Conservation (phyloP, 2,329 filamentous ascomycete species). For the Paracoccidioides brasiliensis region DNA sequence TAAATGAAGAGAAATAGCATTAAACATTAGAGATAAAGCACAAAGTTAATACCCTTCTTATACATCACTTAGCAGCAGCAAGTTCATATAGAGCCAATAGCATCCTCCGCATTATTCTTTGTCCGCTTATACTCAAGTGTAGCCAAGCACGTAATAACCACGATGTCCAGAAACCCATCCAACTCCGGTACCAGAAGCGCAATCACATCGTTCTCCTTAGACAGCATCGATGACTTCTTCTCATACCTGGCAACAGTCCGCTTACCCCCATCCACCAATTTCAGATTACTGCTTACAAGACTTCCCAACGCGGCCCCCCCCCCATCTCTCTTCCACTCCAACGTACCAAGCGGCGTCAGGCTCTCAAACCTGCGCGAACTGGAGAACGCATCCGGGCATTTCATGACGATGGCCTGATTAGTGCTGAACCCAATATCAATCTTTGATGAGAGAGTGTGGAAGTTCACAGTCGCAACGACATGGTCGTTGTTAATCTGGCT, state of each 20-base stretch:
- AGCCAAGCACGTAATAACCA: slow-evolving; percentile 9
- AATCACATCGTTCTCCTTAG: slow-evolving; percentile 1
- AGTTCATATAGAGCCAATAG: neutral
- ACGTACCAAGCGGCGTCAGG: slow-evolving; percentile 6
- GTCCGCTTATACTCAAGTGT: slow-evolving; percentile 8
- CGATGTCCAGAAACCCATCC: slow-evolving; percentile 9
- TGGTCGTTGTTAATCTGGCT: neutral
- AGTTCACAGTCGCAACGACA: slow-evolving; percentile 5
- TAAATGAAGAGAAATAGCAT: no score
- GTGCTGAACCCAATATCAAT: slow-evolving; percentile 7
- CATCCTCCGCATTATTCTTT: slow-evolving; percentile 4
- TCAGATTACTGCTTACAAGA: slow-evolving; percentile 6
- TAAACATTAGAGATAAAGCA: neutral
- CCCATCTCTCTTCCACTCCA: slow-evolving; percentile 10
- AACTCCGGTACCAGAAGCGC: slow-evolving; percentile 6
- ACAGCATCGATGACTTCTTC: slow-evolving; percentile 4
- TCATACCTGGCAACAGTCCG: slow-evolving; percentile 10
- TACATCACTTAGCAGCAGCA: neutral
- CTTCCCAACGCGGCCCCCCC: slow-evolving; percentile 1
- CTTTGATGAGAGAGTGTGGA: slow-evolving; percentile 11
- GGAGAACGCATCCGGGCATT: slow-evolving; percentile 8
- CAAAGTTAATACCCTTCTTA: no score
- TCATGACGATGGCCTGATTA: slow-evolving; percentile 7
- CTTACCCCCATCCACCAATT: slow-evolving; percentile 6
- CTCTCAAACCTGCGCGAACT: slow-evolving; percentile 7